Percentiles rank a stretch among this genome's conserved stretches.
Evolutionary conservation across 1,284 basidiomycete genomes (phyloP).

Genomic region (Pholiota adiposa): DNA sequence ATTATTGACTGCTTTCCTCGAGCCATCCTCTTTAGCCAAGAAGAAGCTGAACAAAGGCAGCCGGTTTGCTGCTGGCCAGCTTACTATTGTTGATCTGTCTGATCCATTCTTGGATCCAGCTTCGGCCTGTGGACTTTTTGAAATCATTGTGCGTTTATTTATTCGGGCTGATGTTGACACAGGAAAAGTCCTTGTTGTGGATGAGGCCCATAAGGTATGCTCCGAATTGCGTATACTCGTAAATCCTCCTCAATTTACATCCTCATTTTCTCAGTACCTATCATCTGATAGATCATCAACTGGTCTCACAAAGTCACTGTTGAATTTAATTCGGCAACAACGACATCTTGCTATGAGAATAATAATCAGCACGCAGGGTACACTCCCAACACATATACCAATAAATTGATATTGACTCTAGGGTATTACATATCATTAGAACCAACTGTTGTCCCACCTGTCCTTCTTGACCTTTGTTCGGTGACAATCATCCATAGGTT

Average conservation of each 20-base stretch:
- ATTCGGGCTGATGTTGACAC: conserved; percentile 62
- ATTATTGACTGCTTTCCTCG: conserved; percentile 56
- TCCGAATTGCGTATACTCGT: background rate
- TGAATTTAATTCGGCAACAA: conserved; percentile 68
- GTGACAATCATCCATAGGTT: conserved; percentile 71
- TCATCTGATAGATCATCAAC: conserved; percentile 47
- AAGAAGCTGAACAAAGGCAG: conserved; percentile 28
- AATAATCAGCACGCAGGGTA: conserved; percentile 75
- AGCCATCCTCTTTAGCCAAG: conserved; percentile 9
- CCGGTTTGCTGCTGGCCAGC: conserved; percentile 54
- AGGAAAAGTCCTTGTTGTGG: conserved; percentile 74
- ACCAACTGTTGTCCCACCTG: conserved; percentile 71
- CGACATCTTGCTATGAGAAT: conserved; percentile 74
- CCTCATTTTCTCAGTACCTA: conserved; percentile 53
- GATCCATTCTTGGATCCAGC: conserved; percentile 73
- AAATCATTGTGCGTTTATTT: conserved; percentile 68
- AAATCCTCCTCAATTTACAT: background rate
- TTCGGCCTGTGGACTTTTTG: conserved; percentile 71
- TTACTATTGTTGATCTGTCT: conserved; percentile 70
- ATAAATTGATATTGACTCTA: too few relatives aligned
- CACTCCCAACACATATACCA: too few relatives aligned
- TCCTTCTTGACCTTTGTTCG: conserved; percentile 69
- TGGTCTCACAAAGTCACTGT: conserved; percentile 60
- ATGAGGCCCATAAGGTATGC: conserved; percentile 75
- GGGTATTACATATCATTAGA: too few relatives aligned